Evolutionary conservation across 768 basidiomycete genomes (phyloP), one percentile per base, ranked within the genome.

Genomic region (Tephrocybe sp.): DNA sequence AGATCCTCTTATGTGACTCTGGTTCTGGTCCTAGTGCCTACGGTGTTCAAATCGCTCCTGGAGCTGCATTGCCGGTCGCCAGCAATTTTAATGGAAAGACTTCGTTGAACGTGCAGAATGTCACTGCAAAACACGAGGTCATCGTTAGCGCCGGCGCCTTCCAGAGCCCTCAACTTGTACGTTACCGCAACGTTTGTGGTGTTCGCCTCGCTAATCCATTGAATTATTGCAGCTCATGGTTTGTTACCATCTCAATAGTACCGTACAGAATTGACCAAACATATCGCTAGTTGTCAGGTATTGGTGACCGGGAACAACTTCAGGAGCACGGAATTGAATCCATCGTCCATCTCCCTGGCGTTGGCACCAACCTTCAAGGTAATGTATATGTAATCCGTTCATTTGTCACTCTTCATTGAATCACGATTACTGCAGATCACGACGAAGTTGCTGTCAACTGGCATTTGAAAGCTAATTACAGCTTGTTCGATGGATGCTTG

Each of bases 361-460:
- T 73, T 18, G 71, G 71, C n/a, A 56, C 30, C 9, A 70, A 72
- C 47, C 56, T 72, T 13, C 68, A 70, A 57, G 71, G 70, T 56
- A 48, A 55, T 10, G 12, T 12, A 41, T 24, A 4, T 33, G 19
- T 4, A 12, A 15, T n/a, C 30, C 12, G 29, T 11, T 12, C 6
- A 3, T 25, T 13, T 24, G 9, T 37, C 43, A 22, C n/a, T 9
- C n/a, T 40, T 24, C 22, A 42, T 42, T 25, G 4, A 38, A 5
- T 18, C 30, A 7, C n/a, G 27, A 9, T 4, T 11, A 16, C 31
- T n/a, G 19, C 34, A 68, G 67, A 68, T 49, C 65, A 67, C 43
- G 67, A 68, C 47, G 67, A 67, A 50, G 56, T 67, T 34, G 19
- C 63, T 15, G 57, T 63, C 23, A 64, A 63, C 5, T 68, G 64